A percentile compares a stretch with the other conserved stretches of the same genome.
These are phyloP conservation scores for Coniophora puteana DNA, from an alignment of 1,284 basidiomycete species.

Conservation along the genomic window DNA sequence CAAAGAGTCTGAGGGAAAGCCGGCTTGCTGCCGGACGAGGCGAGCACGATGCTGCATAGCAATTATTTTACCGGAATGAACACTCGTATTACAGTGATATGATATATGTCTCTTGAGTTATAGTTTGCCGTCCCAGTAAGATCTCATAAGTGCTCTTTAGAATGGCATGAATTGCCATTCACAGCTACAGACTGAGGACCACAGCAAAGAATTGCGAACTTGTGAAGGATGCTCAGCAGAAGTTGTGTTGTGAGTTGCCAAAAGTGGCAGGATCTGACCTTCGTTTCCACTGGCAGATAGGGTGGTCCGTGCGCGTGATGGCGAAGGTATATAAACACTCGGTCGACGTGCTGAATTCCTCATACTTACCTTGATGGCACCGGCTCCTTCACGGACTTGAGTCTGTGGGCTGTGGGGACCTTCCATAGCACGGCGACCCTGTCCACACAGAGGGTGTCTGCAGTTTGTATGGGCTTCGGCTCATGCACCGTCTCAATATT, in stretches of 20 bases:
- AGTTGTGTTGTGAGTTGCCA: no score
- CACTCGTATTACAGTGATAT: no score
- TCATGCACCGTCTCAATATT: constrained; percentile 71
- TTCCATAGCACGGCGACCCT: constrained; percentile 71
- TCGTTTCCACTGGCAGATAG: no score
- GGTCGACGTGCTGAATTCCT: not conserved
- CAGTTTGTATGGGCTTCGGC: constrained; percentile 63
- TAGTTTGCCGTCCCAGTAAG: no score
- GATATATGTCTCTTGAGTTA: no score
- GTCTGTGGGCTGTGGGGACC: constrained; percentile 40
- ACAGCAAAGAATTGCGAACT: no score
- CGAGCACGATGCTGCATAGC: not conserved
- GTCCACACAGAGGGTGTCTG: constrained; percentile 48
- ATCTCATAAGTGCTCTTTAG: no score
- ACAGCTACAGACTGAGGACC: no score
- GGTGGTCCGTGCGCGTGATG: constrained; percentile 19
- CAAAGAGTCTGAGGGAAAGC: constrained; percentile 36
- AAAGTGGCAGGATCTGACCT: no score
- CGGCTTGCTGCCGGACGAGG: constrained; percentile 14
- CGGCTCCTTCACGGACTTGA: constrained; percentile 37
- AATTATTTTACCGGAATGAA: not conserved
- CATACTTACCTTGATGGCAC: constrained; percentile 46
- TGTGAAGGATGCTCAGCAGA: no score
- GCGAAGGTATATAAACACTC: constrained; percentile 11
- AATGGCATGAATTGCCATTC: no score